These are phyloP conservation scores for Rhododendron mucronatum DNA, from an alignment of 148 eudicot species.

Conservation along the genomic window DNA sequence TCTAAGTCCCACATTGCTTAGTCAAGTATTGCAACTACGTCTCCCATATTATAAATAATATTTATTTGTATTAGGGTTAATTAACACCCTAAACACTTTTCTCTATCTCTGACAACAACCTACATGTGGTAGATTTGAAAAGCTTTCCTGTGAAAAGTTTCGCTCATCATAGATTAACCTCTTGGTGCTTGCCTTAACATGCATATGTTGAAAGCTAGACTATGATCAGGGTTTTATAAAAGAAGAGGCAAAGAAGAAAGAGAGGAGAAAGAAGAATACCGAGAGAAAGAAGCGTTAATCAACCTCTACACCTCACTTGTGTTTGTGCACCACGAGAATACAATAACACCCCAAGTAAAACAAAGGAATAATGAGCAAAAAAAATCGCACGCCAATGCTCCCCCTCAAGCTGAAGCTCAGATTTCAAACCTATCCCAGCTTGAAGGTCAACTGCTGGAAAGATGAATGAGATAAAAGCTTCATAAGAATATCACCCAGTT, in stretches of 20 bases:
- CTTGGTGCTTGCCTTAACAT: conserved; percentile 4
- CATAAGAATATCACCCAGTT: neutral
- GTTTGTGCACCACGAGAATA: neutral
- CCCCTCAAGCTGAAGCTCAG: neutral
- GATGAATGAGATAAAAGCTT: neutral
- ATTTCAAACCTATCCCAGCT: neutral
- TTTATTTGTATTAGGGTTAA: too few species aligned
- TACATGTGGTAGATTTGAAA: neutral
- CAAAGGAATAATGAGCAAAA: neutral
- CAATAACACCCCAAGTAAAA: neutral
- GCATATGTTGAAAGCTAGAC: neutral
- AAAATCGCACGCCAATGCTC: neutral
- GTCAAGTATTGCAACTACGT: too few species aligned
- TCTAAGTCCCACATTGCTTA: too few species aligned
- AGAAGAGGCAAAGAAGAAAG: neutral
- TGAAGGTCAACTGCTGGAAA: neutral
- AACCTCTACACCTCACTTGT: neutral
- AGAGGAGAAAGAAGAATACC: neutral
- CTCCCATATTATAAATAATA: too few species aligned
- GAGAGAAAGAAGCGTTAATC: neutral
- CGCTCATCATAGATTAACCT: neutral
- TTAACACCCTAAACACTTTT: too few species aligned
- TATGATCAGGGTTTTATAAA: neutral
- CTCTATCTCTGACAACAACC: too few species aligned
- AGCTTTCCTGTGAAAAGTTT: neutral